These are phyloP conservation scores for Pueraria montana DNA, from an alignment of 306 rosid species.

Conservation along the genomic window DNA sequence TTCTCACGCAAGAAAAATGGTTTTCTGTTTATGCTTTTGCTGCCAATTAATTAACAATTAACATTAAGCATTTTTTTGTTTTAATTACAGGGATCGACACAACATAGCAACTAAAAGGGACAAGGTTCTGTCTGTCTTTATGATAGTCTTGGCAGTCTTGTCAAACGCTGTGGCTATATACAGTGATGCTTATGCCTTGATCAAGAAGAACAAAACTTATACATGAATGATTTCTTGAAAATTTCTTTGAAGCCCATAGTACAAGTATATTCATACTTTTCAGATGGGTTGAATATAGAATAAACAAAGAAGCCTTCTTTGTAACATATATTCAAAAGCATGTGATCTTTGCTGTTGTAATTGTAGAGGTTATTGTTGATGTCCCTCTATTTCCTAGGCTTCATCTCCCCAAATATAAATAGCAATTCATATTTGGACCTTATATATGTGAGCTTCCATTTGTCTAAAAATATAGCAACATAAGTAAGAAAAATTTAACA, in stretches of 20 bases:
- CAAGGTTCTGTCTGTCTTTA: constrained; percentile 66
- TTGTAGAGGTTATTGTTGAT: constrained; percentile 19
- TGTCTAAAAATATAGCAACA: not conserved
- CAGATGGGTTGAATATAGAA: not conserved
- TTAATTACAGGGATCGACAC: constrained; percentile 70
- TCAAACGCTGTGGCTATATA: constrained; percentile 82
- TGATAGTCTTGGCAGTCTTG: constrained; percentile 83
- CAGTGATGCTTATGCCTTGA: constrained; percentile 79
- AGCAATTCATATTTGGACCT: not conserved
- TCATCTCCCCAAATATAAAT: not conserved
- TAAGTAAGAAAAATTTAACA: too few relatives aligned
- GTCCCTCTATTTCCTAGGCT: not conserved
- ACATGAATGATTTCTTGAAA: constrained; percentile 39
- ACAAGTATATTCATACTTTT: constrained; percentile 32
- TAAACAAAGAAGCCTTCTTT: not conserved
- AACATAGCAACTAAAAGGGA: constrained; percentile 77
- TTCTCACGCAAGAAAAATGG: not conserved
- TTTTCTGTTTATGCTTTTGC: constrained; percentile 10
- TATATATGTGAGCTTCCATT: not conserved
- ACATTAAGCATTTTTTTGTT: not conserved
- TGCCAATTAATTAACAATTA: constrained; percentile 18
- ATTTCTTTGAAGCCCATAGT: constrained; percentile 1
- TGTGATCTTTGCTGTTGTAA: constrained; percentile 28
- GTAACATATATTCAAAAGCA: not conserved
- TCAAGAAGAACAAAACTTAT: constrained; percentile 60